phyloP scores from a whole-genome alignment of 2,329 filamentous ascomycete genomes.

The Zymoseptoria passerinii region DNA sequence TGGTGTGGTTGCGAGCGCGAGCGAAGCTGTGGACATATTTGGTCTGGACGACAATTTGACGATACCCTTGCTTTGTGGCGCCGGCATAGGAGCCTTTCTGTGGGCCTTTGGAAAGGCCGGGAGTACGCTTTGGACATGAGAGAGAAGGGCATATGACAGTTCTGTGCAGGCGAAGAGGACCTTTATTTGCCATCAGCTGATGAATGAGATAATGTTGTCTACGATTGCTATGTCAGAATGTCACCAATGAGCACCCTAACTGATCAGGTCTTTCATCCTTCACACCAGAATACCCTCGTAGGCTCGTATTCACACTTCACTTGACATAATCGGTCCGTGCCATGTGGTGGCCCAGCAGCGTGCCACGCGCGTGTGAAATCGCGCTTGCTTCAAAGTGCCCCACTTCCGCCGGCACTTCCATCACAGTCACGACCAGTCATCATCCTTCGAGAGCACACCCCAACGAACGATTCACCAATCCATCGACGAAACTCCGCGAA shows the following conservation, averaged over 20 bases:
- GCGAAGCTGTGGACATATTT: constrained; percentile 84
- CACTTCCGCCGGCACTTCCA: neutral
- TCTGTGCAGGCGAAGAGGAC: neutral
- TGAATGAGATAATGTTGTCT: neutral
- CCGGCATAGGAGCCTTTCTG: constrained; percentile 85
- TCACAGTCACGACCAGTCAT: neutral
- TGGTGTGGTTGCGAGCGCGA: constrained; percentile 79
- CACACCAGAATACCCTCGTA: neutral
- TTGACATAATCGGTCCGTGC: neutral
- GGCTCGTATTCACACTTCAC: neutral
- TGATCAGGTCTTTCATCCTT: neutral
- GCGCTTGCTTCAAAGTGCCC: no score
- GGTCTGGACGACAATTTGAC: constrained; percentile 97
- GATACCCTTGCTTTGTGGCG: constrained; percentile 82
- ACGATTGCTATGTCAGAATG: neutral
- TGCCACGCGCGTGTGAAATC: no score
- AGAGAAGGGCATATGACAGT: neutral
- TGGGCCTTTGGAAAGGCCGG: constrained; percentile 58
- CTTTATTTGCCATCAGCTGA: neutral
- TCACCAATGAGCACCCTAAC: neutral
- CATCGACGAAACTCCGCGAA: neutral
- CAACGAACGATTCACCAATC: neutral
- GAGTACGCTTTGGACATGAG: neutral
- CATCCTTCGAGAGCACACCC: neutral
- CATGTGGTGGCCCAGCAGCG: no score